Base-by-base conservation (phyloP, 768 basidiomycete species). In the Lactarius hatsudake region DNA sequence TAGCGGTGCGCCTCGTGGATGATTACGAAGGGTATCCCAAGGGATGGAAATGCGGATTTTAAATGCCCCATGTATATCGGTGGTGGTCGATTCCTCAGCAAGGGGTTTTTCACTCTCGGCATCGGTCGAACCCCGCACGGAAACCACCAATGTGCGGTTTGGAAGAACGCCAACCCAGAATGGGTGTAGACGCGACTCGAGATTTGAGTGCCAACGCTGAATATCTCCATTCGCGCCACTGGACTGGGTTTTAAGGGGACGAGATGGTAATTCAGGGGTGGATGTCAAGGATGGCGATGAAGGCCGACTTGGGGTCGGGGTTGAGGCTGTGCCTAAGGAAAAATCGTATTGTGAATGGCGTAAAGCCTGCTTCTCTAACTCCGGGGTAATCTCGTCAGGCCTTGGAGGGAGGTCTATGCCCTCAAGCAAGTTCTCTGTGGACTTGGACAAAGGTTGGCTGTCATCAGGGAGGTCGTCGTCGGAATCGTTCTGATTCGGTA, bases 111-210 rank as follows among this genome's bases (percentile, higher is more conserved):
- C 63, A 57, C 58, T 40, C 17, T 51, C 59, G 48, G 61, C 61
- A 20, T 70, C 73, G 1, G 61, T 30, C 43, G 28, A 10, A 45
- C 78, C 73, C 40, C 84, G 89, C n/a, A 95, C 72, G 26, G 85
- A 80, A 5, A 95, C 71, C 18, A 84, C 82, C 9, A 95, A 78
- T 2, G 77, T 82, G 20, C 93, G 84, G 30, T 84, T 81, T 12
- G 89, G 73, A 0, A 96, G 78, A 0, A 85, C 86, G 5, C 87
- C 86, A 3, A 88, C 84, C 92, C 92, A 95, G 77, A 96, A 94
- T 0, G 88, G 86, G 58, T 84, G 86, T 30, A 96, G 78, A 0
- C 94, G 86, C 6, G 82, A 76, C 73, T 94, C 90, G 5, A 96
- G 81, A 72, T 95, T 96, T 15, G 81, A 80, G 69, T 94, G 89